Conservation (phyloP, 2,329 filamentous ascomycete genomes). For the Ophiostoma triangulosporum region DNA sequence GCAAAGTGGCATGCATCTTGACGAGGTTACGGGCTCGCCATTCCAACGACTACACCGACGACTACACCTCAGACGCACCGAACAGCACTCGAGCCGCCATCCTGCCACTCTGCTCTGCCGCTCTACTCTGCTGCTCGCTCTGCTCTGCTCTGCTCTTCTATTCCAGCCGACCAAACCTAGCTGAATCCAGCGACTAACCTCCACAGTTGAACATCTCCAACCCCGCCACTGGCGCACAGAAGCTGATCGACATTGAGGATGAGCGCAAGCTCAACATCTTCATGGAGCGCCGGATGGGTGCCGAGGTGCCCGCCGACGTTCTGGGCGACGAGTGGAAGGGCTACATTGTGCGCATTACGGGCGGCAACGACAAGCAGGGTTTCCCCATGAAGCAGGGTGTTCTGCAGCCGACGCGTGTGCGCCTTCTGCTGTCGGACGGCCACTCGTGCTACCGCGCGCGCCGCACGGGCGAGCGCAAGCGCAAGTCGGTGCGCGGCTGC, state of each 20-base stretch:
- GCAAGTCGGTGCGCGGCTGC: constrained; percentile 97
- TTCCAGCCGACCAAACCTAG: not conserved
- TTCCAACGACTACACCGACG: no score
- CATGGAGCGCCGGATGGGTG: constrained; percentile 49
- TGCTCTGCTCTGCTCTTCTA: not conserved
- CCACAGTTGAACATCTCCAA: constrained; percentile 55
- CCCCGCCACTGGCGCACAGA: constrained; percentile 99
- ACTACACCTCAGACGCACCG: not conserved
- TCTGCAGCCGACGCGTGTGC: constrained; percentile 97
- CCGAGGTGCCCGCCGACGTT: constrained; percentile 84
- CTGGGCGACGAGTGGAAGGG: constrained; percentile 99
- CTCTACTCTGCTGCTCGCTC: not conserved
- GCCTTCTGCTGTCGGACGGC: constrained; percentile 86
- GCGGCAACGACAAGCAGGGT: constrained; percentile 99
- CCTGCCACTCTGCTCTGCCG: not conserved
- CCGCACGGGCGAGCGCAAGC: constrained; percentile 96
- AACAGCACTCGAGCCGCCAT: not conserved
- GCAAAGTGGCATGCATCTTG: no score
- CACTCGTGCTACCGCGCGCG: constrained; percentile 99
- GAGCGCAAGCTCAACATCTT: constrained; percentile 82
- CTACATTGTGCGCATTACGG: constrained; percentile 99
- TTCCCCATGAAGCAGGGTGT: constrained; percentile 99
- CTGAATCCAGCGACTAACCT: not conserved
- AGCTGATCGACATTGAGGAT: constrained; percentile 98
- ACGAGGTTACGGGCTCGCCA: no score